Evolutionary conservation across 2,329 filamentous ascomycete genomes (phyloP), one percentile per base, ranked within the genome.

Genomic region (Beauveria rudraprayagi): DNA sequence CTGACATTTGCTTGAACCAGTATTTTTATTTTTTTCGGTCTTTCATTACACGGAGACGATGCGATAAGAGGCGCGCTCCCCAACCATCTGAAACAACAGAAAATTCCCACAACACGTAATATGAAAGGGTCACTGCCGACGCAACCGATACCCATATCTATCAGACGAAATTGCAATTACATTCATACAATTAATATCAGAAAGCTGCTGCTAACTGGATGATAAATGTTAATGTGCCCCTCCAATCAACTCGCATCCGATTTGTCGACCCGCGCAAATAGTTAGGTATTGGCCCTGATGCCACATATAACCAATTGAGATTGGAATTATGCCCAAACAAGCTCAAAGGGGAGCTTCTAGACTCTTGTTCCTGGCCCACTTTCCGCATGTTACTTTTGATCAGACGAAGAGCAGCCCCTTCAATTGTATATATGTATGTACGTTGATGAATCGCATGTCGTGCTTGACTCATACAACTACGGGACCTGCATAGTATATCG

Each of bases 231-330:
- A 19, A 50, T 11, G 19, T 48, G 52, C 37, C 43, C 63, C 16
- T 64, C 50, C 56, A 40, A 19, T 19, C 16, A 26, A 34, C 46
- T 61, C 28, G 41, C 28, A 81, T 78, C 80, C 82, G 2, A 89
- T 82, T 82, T 63, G 72, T 76, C 52, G 19, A 53, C 43, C 51
- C 47, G 47, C 41, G 43, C 44, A 44, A 54, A 60, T 30, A 40
- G 22, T 22, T 22, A 22, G 48, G 41, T n/a, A 47, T 28, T 60
- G 51, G 41, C 40, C 50, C 57, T 60, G 48, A 60, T 60, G 19
- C 44, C 30, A 40, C 11, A 34, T 8, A 44, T n/a, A 10, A 41
- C 30, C 44, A 50, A 30, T 57, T 57, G 55, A 57, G 55, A 50
- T 40, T 50, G 22, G 14, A 19, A 5, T 8, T n/a, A 22, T 26